phyloP scores from a whole-genome alignment of 1,284 basidiomycete genomes.

The Ganoderma meredithae region DNA sequence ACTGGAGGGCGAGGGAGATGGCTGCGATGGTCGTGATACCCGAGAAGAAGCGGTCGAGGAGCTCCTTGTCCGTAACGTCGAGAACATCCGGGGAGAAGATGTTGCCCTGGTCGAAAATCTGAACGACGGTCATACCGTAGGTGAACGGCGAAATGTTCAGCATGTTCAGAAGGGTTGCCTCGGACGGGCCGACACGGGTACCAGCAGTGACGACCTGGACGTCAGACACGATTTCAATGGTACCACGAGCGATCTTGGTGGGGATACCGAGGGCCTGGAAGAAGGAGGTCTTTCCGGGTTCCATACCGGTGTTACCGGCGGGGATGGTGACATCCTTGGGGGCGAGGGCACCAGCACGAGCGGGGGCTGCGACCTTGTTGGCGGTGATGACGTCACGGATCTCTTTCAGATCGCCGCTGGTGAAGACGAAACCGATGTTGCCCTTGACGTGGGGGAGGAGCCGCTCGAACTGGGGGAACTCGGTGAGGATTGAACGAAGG shows the following conservation, averaged over 20 bases:
- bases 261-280: slow-evolving; percentile 99
- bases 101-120: slow-evolving; percentile 94
- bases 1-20: slow-evolving; percentile 95
- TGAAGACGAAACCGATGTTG: slow-evolving; percentile 99
- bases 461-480: slow-evolving; percentile 95
- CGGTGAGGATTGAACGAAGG: slow-evolving; percentile 88
- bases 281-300: slow-evolving; percentile 99
- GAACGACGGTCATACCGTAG: slow-evolving; percentile 96
- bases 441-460: slow-evolving; percentile 95
- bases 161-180: slow-evolving; percentile 99
- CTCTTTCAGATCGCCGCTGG: slow-evolving; percentile 92
- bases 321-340: slow-evolving; percentile 93
- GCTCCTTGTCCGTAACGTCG: slow-evolving; percentile 91
- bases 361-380: slow-evolving; percentile 98
- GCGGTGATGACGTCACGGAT: slow-evolving; percentile 90
- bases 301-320: slow-evolving; percentile 99
- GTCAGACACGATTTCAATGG: slow-evolving; percentile 99
- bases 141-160: slow-evolving; percentile 99
- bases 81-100: slow-evolving; percentile 92
- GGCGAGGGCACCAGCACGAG: slow-evolving; percentile 97
- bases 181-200: slow-evolving; percentile 94
- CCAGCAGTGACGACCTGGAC: slow-evolving; percentile 95
- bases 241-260: slow-evolving; percentile 99
- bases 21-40: slow-evolving; percentile 97
- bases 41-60: slow-evolving; percentile 89